Evolutionary conservation across 2,329 filamentous ascomycete genomes (phyloP), one percentile per base, ranked within the genome.

Genomic region (Cladosporium sp.): DNA sequence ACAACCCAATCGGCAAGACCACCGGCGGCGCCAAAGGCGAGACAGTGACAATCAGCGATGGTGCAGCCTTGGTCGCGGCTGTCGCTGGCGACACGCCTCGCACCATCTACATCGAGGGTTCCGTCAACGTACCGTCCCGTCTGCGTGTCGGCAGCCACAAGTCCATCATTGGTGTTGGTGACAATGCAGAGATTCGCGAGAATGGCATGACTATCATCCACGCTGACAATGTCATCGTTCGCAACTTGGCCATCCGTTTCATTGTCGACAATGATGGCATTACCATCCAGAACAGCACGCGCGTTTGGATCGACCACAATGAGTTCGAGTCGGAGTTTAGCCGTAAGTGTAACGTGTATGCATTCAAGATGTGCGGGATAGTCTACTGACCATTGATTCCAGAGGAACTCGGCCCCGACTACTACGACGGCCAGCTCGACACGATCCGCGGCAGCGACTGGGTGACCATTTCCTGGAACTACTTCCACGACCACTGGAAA

Each of bases 401-500:
- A n/a, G n/a, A n/a, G n/a, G n/a, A n/a, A n/a, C n/a, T 59, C 24
- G 56, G 58, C 4, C 56, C 56, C 1, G 56, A 58, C 36, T 58
- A 52, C 38, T 54, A 71, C 40, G 56, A 76, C 44, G 73, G 73
- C 7, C 72, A 74, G 60, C 61, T 74, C 24, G 73, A 76, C 39
- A 73, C 75, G 30, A 69, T 73, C 41, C 69, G 69, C 3, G 72
- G 65, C 3, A 70, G 69, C 0, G 73, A 76, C 62, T 76, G 65
- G 61, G 62, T 76, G 51, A 77, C 74, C 0, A 63, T 76, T 2
- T 74, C 69, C 0, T 73, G 72, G 70, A 76, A 75, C 62, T 75
- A 74, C 56, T 74, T 76, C 67, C 73, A 76, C 53, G 69, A 75
- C 54, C 71, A 75, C 61, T 75, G 71, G 69, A 77, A 65, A 51